Evolutionary conservation across 2,329 filamentous ascomycete species (phyloP).

Genomic region (Dactylellina sp.): DNA sequence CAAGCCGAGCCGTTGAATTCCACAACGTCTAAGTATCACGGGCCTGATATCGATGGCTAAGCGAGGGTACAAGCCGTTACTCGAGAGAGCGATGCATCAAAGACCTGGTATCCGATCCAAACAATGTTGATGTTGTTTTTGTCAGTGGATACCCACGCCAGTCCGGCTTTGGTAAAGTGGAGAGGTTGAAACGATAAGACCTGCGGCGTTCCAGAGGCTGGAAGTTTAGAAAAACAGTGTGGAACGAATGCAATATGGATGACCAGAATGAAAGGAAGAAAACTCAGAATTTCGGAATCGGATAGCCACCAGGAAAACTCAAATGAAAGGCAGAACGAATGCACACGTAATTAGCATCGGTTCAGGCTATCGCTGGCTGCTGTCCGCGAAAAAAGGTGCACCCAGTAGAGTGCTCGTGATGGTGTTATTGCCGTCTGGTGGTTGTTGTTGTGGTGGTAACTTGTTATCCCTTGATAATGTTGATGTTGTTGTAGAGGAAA

Average conservation of each 20-base stretch:
- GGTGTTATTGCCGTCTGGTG: not conserved
- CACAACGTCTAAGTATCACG: not conserved
- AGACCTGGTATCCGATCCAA: constrained; percentile 4
- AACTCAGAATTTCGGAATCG: constrained; percentile 15
- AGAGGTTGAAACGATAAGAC: constrained; percentile 38
- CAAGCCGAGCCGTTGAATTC: not conserved
- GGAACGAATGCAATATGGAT: not conserved
- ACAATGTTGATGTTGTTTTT: constrained; percentile 16
- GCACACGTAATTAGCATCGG: not conserved
- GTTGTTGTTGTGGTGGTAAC: not conserved
- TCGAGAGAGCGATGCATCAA: constrained; percentile 20
- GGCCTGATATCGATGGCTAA: constrained; percentile 13
- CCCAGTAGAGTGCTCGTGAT: constrained; percentile 10
- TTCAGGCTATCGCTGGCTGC: too few species aligned
- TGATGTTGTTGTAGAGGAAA: constrained; percentile 25
- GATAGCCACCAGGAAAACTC: constrained; percentile 17
- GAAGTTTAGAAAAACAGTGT: constrained; percentile 2
- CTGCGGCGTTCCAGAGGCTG: constrained; percentile 1
- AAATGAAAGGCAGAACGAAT: constrained; percentile 20
- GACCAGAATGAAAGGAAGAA: constrained; percentile 18
- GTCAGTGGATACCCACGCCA: constrained; percentile 25
- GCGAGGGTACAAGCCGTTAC: constrained; percentile 38
- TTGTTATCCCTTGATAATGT: constrained; percentile 17
- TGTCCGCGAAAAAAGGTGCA: constrained; percentile 3
- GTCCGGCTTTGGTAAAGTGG: constrained; percentile 39